These are phyloP conservation scores for Metarhizium guizhouense DNA, from an alignment of 2,329 filamentous ascomycete genomes.

Conservation along the genomic window DNA sequence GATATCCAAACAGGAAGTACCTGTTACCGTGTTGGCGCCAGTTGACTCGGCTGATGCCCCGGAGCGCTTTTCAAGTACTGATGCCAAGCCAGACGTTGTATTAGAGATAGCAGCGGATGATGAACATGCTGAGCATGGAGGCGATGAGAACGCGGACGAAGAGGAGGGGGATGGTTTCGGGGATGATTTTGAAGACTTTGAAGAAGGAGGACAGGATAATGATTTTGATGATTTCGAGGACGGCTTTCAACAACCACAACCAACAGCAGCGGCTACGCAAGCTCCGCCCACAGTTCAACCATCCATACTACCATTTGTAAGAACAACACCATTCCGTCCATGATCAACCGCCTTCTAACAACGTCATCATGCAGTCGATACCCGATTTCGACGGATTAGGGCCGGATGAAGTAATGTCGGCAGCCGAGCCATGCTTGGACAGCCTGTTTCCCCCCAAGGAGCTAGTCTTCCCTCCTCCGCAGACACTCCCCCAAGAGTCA, in stretches of 20 bases:
- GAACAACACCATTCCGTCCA: slow-evolving; percentile 6
- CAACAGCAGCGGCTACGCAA: slow-evolving; percentile 17
- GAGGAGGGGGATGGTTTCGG: slow-evolving; percentile 37
- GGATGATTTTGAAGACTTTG: slow-evolving; percentile 55
- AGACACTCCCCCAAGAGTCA: slow-evolving; percentile 42
- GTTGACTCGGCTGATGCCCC: background rate
- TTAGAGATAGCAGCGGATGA: slow-evolving; percentile 12
- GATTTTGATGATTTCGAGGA: slow-evolving; percentile 67
- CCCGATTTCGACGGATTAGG: slow-evolving; percentile 57
- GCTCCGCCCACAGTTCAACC: slow-evolving; percentile 25
- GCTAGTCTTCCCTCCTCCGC: slow-evolving; percentile 40
- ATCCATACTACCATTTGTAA: slow-evolving; percentile 36
- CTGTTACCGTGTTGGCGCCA: slow-evolving; percentile 39
- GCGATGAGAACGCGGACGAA: background rate
- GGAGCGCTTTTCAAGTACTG: slow-evolving; percentile 23
- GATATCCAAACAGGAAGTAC: slow-evolving; percentile 12
- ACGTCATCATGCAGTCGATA: slow-evolving; percentile 41
- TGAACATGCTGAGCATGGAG: background rate
- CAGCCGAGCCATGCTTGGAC: slow-evolving; percentile 58
- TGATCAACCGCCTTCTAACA: slow-evolving; percentile 11
- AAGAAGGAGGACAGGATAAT: slow-evolving; percentile 45
- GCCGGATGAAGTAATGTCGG: slow-evolving; percentile 49
- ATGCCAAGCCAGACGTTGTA: slow-evolving; percentile 45
- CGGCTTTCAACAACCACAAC: slow-evolving; percentile 51
- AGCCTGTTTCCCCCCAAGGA: slow-evolving; percentile 54